phyloP scores from a whole-genome alignment of 2,329 filamentous ascomycete genomes.

The Alternaria gansuensis region DNA sequence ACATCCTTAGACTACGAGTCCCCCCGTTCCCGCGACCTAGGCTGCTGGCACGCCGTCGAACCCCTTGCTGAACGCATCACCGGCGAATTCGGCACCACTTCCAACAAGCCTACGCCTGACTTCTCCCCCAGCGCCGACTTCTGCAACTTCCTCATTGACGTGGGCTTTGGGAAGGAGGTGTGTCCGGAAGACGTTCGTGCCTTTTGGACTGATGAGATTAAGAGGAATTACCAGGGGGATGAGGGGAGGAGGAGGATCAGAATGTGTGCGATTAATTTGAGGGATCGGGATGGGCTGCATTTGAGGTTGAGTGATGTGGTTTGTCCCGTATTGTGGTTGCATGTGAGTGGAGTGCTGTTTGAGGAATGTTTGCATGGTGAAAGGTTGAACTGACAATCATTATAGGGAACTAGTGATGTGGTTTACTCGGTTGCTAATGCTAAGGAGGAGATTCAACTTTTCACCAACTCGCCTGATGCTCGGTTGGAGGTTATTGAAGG shows the following conservation, averaged over 20 bases:
- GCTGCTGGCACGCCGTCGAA: conserved; percentile 60
- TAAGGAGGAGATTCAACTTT: conserved; percentile 60
- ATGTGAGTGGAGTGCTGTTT: conserved; percentile 41
- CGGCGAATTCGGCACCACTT: conserved; percentile 49
- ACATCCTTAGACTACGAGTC: conserved; percentile 63
- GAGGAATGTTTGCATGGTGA: neutral
- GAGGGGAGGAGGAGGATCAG: conserved; percentile 58
- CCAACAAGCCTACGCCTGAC: conserved; percentile 49
- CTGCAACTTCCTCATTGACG: conserved; percentile 57
- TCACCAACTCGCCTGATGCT: conserved; percentile 56
- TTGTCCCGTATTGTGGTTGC: conserved; percentile 63
- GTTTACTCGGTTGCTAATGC: conserved; percentile 57
- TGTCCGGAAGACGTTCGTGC: conserved; percentile 50
- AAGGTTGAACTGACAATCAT: neutral
- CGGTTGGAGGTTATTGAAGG: conserved; percentile 57
- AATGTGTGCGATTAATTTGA: conserved; percentile 61
- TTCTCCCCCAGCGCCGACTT: conserved; percentile 57
- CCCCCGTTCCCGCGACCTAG: conserved; percentile 53
- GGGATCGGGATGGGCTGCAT: conserved; percentile 60
- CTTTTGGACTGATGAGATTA: conserved; percentile 58
- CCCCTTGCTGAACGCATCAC: conserved; percentile 51
- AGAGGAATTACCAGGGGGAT: conserved; percentile 60
- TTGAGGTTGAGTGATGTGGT: conserved; percentile 57
- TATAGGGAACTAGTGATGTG: conserved; percentile 54
- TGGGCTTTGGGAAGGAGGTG: conserved; percentile 58